phyloP scores from a whole-genome alignment of 1,284 basidiomycete genomes.

The Stereum hirsutum region DNA sequence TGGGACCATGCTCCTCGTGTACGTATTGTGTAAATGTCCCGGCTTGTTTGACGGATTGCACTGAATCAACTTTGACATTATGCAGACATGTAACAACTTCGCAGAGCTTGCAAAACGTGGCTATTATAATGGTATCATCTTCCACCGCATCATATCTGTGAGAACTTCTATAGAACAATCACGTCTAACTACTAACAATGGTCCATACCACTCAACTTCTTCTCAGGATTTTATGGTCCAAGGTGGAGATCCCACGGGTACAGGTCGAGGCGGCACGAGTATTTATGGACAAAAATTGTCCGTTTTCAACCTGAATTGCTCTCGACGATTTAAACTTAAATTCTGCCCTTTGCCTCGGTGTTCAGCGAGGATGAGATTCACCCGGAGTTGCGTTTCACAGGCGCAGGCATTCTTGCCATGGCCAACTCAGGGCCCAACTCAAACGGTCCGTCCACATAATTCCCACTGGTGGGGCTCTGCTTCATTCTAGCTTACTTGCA shows the following conservation, averaged over 20 bases:
- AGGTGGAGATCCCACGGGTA: slow-evolving; percentile 91
- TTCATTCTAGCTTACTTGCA: slow-evolving; percentile 13
- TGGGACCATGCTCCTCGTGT: slow-evolving; percentile 87
- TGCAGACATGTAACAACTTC: slow-evolving; percentile 94
- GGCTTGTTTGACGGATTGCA: slow-evolving; percentile 3
- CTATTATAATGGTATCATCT: slow-evolving; percentile 81
- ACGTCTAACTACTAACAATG: not conserved
- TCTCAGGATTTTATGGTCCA: slow-evolving; percentile 98
- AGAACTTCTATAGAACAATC: slow-evolving; percentile 9
- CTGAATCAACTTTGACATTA: slow-evolving; percentile 8
- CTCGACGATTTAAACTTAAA: not conserved
- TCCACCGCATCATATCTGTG: slow-evolving; percentile 87
- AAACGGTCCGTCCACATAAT: slow-evolving; percentile 56
- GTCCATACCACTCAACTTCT: not conserved
- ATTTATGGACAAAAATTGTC: slow-evolving; percentile 90
- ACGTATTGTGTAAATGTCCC: slow-evolving; percentile 13
- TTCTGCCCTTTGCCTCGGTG: not conserved
- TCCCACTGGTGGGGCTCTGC: not conserved
- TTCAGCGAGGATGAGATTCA: slow-evolving; percentile 80
- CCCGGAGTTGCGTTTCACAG: slow-evolving; percentile 85
- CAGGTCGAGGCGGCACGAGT: slow-evolving; percentile 86
- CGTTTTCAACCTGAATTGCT: too few species aligned
- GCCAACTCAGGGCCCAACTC: slow-evolving; percentile 93
- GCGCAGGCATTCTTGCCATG: slow-evolving; percentile 96
- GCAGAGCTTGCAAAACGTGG: slow-evolving; percentile 75